A percentile compares a stretch with the other conserved stretches of the same genome.
Evolutionary conservation across 2,329 filamentous ascomycete genomes (phyloP).

Genomic region (Botrytis hyacinthi): DNA sequence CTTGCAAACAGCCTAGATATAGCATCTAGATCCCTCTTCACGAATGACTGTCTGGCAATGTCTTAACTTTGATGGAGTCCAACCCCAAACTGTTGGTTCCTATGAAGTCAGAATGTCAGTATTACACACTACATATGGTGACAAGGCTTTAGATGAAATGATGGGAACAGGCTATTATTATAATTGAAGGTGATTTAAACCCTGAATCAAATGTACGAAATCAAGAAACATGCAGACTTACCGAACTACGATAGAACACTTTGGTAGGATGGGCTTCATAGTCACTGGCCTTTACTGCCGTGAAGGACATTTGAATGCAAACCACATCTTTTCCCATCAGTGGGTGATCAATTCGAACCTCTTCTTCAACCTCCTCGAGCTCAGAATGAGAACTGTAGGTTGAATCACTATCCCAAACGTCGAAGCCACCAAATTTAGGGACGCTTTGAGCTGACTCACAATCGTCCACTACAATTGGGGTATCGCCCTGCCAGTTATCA

Average conservation of each 20-base stretch:
- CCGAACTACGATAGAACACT: not conserved
- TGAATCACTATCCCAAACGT: not conserved
- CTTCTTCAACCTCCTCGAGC: not conserved
- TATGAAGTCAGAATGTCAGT: not conserved
- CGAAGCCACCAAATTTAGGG: not conserved
- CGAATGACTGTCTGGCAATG: not conserved
- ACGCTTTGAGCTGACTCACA: not conserved
- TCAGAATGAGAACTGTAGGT: not conserved
- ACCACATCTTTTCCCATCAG: slow-evolving; percentile 3
- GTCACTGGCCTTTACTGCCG: not conserved
- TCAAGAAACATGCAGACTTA: not conserved
- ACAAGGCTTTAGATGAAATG: rapidly evolving
- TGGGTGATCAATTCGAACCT: not conserved
- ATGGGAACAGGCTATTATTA: rapidly evolving
- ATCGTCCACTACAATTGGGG: not conserved
- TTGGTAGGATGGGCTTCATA: not conserved
- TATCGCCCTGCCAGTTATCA: not conserved
- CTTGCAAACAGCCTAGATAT: not conserved
- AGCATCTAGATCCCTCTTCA: not conserved
- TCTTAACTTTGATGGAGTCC: slow-evolving; percentile 8
- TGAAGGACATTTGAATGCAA: not conserved
- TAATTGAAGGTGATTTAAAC: no score
- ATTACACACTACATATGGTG: not conserved
- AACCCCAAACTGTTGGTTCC: not conserved
- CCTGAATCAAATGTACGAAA: not conserved